Base-by-base conservation (phyloP, 2,329 filamentous ascomycete genomes). In the Aspergillus spinulosporus region DNA sequence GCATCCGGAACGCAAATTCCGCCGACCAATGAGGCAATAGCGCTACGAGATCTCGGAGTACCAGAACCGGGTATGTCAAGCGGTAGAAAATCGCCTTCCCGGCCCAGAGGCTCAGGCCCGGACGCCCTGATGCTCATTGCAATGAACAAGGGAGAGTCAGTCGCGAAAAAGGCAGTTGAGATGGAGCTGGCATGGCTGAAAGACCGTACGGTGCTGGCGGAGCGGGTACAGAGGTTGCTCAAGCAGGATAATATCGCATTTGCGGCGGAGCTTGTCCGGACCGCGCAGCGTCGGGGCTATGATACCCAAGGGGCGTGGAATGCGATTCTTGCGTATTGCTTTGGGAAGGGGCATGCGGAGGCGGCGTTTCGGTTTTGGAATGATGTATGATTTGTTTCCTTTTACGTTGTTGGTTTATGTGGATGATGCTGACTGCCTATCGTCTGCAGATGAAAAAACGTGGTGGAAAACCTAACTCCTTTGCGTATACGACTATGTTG, bases 361-460 rank as follows among this genome's bases (percentile, higher is more conserved):
- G 76, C 79, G 15, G 92, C 89, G 14, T 75, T 96, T 56, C 92
- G 89, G 74, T 78, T 91, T n/a, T 97, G 86, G 76, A 96, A 97
- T 72, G 93, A 97, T 72, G 88, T 89, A 72, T 60, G 79, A 65
- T 26, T 8, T 31, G 11, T 3, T 34, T 32, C 48, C 42, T 12
- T 43, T 12, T 21, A 21, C 21, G 44, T 21, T 14, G 42, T 12
- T 49, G 12, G 4, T 3, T 8, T 50, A 11, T 21, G 3, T 37
- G 49, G 39, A 21, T 36, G 6, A 28, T 59, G 56, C 49, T 55
- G 49, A 28, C 29, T 51, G 1, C n/a, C 52, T 66, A 21, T 55
- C 42, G 36, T 31, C 45, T 57, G 9, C 7, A 90, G 88, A 97
- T 99, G 93, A 99, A 97, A 77, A 97, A 97, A 76, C 84, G 92